phyloP scores from a whole-genome alignment of 2,329 filamentous ascomycete genomes.

The Talaromyces islandicus region DNA sequence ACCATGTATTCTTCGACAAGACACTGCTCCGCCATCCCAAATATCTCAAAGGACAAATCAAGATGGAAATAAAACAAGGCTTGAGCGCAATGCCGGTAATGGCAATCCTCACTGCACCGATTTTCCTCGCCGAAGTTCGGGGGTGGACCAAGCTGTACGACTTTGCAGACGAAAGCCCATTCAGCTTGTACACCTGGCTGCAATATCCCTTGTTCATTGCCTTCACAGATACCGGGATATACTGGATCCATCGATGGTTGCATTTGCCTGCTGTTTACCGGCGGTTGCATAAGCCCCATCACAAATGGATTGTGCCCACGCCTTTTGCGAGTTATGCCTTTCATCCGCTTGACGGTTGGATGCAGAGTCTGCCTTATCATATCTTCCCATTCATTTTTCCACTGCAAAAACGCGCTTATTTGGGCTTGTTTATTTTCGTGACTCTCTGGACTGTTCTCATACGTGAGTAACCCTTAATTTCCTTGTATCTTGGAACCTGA shows the following conservation, averaged over 20 bases:
- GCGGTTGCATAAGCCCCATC: constrained; percentile 78
- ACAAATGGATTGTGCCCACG: constrained; percentile 93
- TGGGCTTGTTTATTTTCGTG: constrained; percentile 72
- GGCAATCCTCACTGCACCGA: constrained; percentile 64
- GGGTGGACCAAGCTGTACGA: constrained; percentile 77
- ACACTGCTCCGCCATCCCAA: constrained; percentile 72
- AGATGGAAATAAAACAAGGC: constrained; percentile 69
- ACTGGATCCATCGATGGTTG: constrained; percentile 72
- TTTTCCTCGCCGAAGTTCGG: constrained; percentile 69
- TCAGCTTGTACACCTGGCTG: constrained; percentile 59
- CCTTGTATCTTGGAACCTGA: neutral
- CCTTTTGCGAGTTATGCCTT: constrained; percentile 79
- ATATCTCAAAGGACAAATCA: constrained; percentile 79
- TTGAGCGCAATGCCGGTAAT: constrained; percentile 66
- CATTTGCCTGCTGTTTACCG: constrained; percentile 74
- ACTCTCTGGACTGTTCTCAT: constrained; percentile 89
- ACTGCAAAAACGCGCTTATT: constrained; percentile 73
- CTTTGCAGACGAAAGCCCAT: constrained; percentile 58
- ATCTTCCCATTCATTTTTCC: constrained; percentile 78
- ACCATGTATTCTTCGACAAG: constrained; percentile 77
- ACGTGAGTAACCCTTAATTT: constrained; percentile 17
- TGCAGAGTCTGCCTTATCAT: constrained; percentile 79
- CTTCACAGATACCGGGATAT: constrained; percentile 75
- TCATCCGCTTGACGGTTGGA: constrained; percentile 76
- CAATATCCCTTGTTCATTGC: constrained; percentile 74